These are phyloP conservation scores for Phytophthora megakarya DNA, from an alignment of 352 stramenopile genomes.

Conservation along the genomic window DNA sequence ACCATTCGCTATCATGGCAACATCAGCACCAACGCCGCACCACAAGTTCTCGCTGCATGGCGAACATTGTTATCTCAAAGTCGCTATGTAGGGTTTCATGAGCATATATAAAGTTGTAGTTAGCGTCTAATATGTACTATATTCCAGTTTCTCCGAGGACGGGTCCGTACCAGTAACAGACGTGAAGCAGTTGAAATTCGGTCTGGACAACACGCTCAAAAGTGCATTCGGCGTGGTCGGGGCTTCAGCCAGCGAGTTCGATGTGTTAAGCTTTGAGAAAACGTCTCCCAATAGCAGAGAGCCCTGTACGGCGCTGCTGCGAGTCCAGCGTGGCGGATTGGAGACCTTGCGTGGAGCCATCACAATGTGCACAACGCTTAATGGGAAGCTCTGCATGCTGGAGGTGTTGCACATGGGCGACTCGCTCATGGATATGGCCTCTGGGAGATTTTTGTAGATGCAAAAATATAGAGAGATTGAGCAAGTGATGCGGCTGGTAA, in stretches of 20 bases:
- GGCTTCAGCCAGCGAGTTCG: constrained; percentile 65
- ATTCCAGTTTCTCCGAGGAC: constrained; percentile 62
- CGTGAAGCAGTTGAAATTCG: constrained; percentile 73
- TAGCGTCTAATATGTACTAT: neutral
- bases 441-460: constrained; percentile 57
- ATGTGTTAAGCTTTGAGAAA: constrained; percentile 57
- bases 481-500: constrained; percentile 11
- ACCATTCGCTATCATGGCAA: neutral
- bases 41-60: constrained; percentile 76
- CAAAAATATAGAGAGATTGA: constrained; percentile 6
- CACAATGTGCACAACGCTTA: constrained; percentile 75
- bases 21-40: constrained; percentile 36
- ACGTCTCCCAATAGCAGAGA: constrained; percentile 38
- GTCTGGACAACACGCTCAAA: constrained; percentile 72
- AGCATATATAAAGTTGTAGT: neutral
- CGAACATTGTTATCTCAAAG: constrained; percentile 58
- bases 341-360: constrained; percentile 66
- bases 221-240: constrained; percentile 71
- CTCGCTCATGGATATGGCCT: constrained; percentile 75
- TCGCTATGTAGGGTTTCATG: constrained; percentile 73
- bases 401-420: constrained; percentile 65
- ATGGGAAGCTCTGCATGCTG: constrained; percentile 66
- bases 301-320: constrained; percentile 59
- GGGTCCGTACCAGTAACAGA: constrained; percentile 43
- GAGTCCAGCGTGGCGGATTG: constrained; percentile 62